Evolutionary conservation across 1,139 yeast genomes (phyloP).

Genomic region (Torulaspora pretoriensis): DNA sequence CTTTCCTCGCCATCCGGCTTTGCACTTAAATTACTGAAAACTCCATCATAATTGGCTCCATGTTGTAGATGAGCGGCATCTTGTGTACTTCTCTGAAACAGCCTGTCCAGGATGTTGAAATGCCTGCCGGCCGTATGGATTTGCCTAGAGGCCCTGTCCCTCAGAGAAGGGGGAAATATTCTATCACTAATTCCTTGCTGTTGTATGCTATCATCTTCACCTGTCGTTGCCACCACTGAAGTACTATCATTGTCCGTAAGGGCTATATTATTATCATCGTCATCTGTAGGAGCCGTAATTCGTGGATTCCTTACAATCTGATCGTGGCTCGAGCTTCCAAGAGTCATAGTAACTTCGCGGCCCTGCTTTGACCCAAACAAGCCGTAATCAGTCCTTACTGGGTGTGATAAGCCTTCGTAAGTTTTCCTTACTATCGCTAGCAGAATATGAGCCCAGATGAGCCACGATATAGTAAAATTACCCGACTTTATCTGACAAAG

Average conservation of each 20-base stretch:
- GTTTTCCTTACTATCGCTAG: not conserved
- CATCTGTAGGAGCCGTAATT: slow-evolving; percentile 3
- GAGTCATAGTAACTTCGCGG: slow-evolving; percentile 5
- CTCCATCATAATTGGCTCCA: slow-evolving; percentile 63
- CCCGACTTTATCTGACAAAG: not conserved
- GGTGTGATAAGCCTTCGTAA: too few relatives aligned
- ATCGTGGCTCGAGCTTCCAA: slow-evolving; percentile 6
- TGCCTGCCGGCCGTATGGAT: slow-evolving; percentile 31
- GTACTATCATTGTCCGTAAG: not conserved
- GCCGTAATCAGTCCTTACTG: too few relatives aligned
- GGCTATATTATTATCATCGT: not conserved
- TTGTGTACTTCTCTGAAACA: slow-evolving; percentile 28
- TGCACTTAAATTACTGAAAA: slow-evolving; percentile 84
- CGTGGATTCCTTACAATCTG: slow-evolving; percentile 16
- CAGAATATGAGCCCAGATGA: not conserved
- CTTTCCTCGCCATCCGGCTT: slow-evolving; percentile 52
- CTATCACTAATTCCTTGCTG: slow-evolving; percentile 1
- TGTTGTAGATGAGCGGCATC: slow-evolving; percentile 16
- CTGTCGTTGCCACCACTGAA: not conserved
- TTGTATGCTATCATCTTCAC: not conserved
- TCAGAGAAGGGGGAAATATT: slow-evolving; percentile 15
- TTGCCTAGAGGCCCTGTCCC: slow-evolving; percentile 26
- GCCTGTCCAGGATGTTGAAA: slow-evolving; percentile 39
- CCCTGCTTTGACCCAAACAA: too few relatives aligned
- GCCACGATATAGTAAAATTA: not conserved